Conservation (phyloP, 257 asterid genomes). For the Prunella vulgaris region DNA sequence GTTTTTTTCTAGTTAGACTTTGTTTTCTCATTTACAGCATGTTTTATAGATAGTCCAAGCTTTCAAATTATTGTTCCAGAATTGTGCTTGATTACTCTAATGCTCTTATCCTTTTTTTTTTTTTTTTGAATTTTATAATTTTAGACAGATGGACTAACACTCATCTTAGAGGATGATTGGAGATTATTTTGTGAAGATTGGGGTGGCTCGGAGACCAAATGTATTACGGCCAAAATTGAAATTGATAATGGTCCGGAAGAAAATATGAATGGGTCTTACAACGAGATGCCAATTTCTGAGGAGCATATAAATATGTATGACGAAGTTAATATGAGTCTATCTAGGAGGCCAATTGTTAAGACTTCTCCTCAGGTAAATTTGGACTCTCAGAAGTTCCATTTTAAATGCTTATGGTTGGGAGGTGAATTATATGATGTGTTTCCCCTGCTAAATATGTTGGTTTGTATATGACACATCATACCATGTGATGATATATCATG, state of each 20-base stretch:
- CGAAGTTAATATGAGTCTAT: constrained; percentile 37
- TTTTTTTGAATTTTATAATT: constrained; percentile 11
- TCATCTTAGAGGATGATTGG: constrained; percentile 83
- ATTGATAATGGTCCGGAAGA: constrained; percentile 38
- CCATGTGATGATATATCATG: constrained; percentile 5
- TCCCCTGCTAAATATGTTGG: constrained; percentile 5
- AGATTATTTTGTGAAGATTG: constrained; percentile 79
- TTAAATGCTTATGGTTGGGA: constrained; percentile 14
- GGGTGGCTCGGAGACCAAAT: constrained; percentile 65
- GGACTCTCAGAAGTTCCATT: constrained; percentile 18
- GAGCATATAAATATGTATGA: constrained; percentile 35
- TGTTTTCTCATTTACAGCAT: constrained; percentile 2
- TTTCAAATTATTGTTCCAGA: constrained; percentile 7
- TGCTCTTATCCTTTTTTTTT: neutral
- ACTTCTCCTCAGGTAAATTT: constrained; percentile 76
- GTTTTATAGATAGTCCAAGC: neutral
- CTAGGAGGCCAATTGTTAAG: constrained; percentile 46
- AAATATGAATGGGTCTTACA: constrained; percentile 35
- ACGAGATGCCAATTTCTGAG: constrained; percentile 50
- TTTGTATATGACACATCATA: neutral
- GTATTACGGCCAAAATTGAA: constrained; percentile 62
- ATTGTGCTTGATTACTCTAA: constrained; percentile 21
- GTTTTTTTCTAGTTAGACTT: constrained; percentile 10
- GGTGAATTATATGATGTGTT: constrained; percentile 20
- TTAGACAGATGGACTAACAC: constrained; percentile 68